Percentiles rank a stretch among this genome's conserved stretches.
Evolutionary conservation across 352 stramenopile species (phyloP).

Genomic region (Phytopythium sindhum): DNA sequence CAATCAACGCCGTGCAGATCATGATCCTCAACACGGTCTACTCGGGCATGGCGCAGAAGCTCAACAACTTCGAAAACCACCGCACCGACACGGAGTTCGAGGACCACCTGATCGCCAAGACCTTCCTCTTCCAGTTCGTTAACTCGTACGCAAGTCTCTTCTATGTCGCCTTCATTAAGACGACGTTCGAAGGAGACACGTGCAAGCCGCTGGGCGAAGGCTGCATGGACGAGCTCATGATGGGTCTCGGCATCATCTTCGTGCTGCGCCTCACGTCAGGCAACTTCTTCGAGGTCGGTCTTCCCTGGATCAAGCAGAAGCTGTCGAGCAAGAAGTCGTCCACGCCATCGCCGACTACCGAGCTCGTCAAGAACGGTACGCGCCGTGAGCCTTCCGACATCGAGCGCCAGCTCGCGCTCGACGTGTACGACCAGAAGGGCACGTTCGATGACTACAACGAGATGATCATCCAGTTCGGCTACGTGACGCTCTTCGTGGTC

Average conservation of each 20-base stretch:
- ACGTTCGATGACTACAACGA: slow-evolving; percentile 87
- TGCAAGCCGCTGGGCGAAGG: slow-evolving; percentile 40
- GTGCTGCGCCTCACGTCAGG: slow-evolving; percentile 59
- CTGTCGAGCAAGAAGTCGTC: slow-evolving; percentile 17
- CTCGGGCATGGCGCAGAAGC: slow-evolving; percentile 46
- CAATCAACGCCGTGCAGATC: slow-evolving; percentile 80
- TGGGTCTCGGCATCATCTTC: slow-evolving; percentile 75
- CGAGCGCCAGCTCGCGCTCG: slow-evolving; percentile 57
- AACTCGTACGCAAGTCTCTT: slow-evolving; percentile 83
- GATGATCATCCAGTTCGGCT: slow-evolving; percentile 89
- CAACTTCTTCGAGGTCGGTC: slow-evolving; percentile 74
- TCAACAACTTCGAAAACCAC: slow-evolving; percentile 93
- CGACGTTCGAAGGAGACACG: slow-evolving; percentile 38
- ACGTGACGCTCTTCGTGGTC: slow-evolving; percentile 93
- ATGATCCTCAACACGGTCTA: slow-evolving; percentile 82
- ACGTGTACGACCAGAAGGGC: slow-evolving; percentile 68
- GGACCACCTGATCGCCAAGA: slow-evolving; percentile 87
- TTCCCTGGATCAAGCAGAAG: slow-evolving; percentile 75
- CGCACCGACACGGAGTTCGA: slow-evolving; percentile 96
- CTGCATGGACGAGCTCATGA: slow-evolving; percentile 81
- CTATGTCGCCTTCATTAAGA: slow-evolving; percentile 87
- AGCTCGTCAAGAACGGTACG: slow-evolving; percentile 31
- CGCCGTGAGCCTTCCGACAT: slow-evolving; percentile 41
- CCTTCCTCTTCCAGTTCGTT: slow-evolving; percentile 82
- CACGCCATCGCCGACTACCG: slow-evolving; percentile 2